Evolutionary conservation across 371 early-diverging fungal species (phyloP).

Genomic region (Lichtheimia ornata): DNA sequence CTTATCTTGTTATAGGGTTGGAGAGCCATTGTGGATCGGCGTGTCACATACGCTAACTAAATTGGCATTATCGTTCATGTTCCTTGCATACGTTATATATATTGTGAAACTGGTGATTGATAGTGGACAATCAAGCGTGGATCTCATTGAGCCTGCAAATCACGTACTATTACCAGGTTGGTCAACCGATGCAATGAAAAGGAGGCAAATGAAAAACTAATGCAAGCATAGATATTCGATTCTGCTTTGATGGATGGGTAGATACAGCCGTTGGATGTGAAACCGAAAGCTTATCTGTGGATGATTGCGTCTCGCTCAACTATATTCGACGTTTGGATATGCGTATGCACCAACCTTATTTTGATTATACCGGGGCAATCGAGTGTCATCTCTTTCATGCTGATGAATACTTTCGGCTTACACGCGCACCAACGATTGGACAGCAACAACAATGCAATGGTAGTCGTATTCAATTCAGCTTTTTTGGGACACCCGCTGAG

Average conservation of each 20-base stretch:
- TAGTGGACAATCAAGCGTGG: background rate
- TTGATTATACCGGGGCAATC: conserved; percentile 6
- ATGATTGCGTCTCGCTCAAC: conserved; percentile 6
- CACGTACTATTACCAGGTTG: conserved; percentile 7
- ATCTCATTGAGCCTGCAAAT: background rate
- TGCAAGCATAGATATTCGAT: conserved; percentile 9
- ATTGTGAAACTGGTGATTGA: background rate
- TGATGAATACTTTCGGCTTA: background rate
- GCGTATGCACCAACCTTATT: conserved; percentile 21
- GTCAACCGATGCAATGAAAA: background rate
- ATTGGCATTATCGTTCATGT: background rate
- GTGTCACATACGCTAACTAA: conserved; percentile 18
- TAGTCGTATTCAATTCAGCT: conserved; percentile 16
- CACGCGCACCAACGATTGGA: background rate
- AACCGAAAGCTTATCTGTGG: conserved; percentile 8
- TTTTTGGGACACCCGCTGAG: conserved; percentile 20
- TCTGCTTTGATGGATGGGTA: conserved; percentile 12
- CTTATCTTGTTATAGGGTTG: background rate
- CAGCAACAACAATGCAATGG: conserved; percentile 7
- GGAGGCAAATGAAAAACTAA: background rate
- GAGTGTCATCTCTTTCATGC: conserved; percentile 9
- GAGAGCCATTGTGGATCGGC: conserved; percentile 19
- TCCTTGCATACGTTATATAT: conserved; percentile 7
- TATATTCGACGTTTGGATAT: conserved; percentile 17
- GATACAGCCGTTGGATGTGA: conserved; percentile 8